Evolutionary conservation across 1,284 basidiomycete species (phyloP).

Genomic region (Leccinum pallidistipes): DNA sequence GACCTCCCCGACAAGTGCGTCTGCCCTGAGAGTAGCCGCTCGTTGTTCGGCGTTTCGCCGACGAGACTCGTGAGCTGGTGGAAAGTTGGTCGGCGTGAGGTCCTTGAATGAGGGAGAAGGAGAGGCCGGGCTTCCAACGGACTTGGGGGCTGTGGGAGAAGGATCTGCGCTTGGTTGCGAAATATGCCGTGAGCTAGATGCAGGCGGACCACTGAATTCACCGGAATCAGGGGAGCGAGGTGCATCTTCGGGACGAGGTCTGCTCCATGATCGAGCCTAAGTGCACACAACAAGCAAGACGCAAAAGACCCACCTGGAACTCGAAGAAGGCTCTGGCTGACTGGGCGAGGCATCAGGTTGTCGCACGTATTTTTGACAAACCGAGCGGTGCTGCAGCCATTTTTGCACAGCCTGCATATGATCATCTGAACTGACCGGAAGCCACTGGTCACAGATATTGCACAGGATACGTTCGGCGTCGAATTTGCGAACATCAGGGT

Average conservation of each 20-base stretch:
- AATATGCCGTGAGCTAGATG: slow-evolving; percentile 8
- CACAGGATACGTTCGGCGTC: slow-evolving; percentile 70
- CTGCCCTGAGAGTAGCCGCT: slow-evolving; percentile 62
- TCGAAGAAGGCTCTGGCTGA: slow-evolving; percentile 29
- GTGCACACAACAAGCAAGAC: neutral
- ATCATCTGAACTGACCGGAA: slow-evolving; percentile 52
- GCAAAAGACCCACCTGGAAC: slow-evolving; percentile 21
- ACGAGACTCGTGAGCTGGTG: slow-evolving; percentile 58
- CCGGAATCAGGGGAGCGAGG: slow-evolving; percentile 9
- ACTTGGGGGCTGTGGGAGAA: slow-evolving; percentile 10
- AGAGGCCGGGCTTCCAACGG: slow-evolving; percentile 26
- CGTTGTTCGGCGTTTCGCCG: slow-evolving; percentile 73
- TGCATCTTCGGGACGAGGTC: slow-evolving; percentile 17
- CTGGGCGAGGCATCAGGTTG: slow-evolving; percentile 8
- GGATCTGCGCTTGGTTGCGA: slow-evolving; percentile 17
- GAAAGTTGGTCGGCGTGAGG: slow-evolving; percentile 50
- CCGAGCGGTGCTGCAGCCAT: slow-evolving; percentile 52
- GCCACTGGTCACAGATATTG: slow-evolving; percentile 65
- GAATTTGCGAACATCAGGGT: slow-evolving; percentile 67
- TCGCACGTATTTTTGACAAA: slow-evolving; percentile 40
- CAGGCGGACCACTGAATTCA: slow-evolving; percentile 11
- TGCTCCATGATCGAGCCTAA: slow-evolving; percentile 7
- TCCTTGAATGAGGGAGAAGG: slow-evolving; percentile 48
- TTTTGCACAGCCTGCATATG: slow-evolving; percentile 52
- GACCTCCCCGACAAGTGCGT: slow-evolving; percentile 61